These are phyloP conservation scores for Rubia tinctorum DNA, from an alignment of 305 asterid species.

Conservation along the genomic window DNA sequence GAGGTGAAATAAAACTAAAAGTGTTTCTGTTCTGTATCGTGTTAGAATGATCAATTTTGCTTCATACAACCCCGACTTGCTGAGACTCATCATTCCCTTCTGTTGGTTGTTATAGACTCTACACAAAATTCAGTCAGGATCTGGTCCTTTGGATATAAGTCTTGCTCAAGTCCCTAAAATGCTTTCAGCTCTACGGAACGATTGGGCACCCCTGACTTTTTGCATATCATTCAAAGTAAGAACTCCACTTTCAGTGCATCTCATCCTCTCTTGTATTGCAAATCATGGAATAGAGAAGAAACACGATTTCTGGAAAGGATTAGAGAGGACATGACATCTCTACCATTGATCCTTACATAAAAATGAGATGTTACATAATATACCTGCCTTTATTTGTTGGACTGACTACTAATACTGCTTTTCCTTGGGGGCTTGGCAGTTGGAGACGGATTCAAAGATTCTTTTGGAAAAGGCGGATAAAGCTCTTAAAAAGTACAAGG, in stretches of 20 bases:
- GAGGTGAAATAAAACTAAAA: background rate
- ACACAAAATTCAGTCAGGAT: conserved; percentile 91
- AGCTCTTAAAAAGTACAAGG: conserved; percentile 71
- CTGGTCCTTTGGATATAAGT: conserved; percentile 90
- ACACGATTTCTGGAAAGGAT: too few species aligned
- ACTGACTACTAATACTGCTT: background rate
- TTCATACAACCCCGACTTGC: background rate
- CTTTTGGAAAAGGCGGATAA: conserved; percentile 73
- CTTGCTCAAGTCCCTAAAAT: conserved; percentile 93
- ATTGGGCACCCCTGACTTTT: conserved; percentile 67
- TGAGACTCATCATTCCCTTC: background rate
- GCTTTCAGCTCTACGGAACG: conserved; percentile 78
- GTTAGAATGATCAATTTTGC: background rate
- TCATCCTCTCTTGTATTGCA: too few species aligned
- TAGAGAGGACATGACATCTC: too few species aligned
- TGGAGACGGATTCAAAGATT: conserved; percentile 85
- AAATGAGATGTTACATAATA: too few species aligned
- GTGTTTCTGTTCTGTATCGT: background rate
- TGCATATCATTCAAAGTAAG: too few species aligned
- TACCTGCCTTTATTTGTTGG: background rate
- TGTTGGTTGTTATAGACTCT: conserved; percentile 38
- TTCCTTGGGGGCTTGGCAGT: conserved; percentile 26
- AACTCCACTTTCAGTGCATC: too few species aligned
- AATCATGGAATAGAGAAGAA: too few species aligned
- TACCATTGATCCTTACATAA: too few species aligned